These are phyloP conservation scores for Piper betle DNA, from an alignment of 164 flowering plant genomes.

Conservation along the genomic window DNA sequence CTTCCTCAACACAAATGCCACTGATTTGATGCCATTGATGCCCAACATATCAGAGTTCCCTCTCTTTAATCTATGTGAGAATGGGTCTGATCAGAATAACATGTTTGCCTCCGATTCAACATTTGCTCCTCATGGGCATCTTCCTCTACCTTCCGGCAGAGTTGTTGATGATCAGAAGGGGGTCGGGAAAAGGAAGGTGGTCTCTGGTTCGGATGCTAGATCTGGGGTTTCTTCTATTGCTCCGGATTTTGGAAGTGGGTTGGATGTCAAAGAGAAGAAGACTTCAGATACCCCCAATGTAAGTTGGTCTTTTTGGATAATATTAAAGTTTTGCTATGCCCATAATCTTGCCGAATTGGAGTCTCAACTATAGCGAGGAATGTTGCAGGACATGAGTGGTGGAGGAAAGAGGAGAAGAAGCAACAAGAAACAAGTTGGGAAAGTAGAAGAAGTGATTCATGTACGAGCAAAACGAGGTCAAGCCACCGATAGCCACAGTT, in stretches of 20 bases:
- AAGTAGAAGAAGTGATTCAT: conserved; percentile 50
- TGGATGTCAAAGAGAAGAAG: conserved; percentile 2
- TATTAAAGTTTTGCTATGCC: not conserved
- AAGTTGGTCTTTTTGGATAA: conserved; percentile 5
- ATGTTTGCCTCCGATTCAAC: conserved; percentile 5
- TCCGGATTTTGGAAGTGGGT: conserved; percentile 8
- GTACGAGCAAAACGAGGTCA: conserved; percentile 66
- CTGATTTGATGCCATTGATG: not conserved
- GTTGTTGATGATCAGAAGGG: conserved; percentile 8
- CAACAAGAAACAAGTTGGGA: conserved; percentile 21
- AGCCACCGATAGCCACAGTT: conserved; percentile 67
- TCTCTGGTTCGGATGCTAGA: conserved; percentile 13
- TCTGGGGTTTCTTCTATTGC: conserved; percentile 15
- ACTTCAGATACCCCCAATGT: conserved; percentile 14
- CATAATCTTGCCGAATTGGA: not conserved
- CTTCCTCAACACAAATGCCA: not conserved
- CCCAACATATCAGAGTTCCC: not conserved
- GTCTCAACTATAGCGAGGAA: not conserved
- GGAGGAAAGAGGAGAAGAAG: conserved; percentile 27
- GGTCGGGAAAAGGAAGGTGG: conserved; percentile 15
- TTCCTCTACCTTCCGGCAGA: conserved; percentile 4
- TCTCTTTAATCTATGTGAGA: not conserved
- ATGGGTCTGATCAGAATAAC: not conserved
- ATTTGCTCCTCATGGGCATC: conserved; percentile 6
- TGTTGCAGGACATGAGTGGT: conserved; percentile 15